Evolutionary conservation across 305 asterid genomes (phyloP).

Genomic region (Fraxinus nigra): DNA sequence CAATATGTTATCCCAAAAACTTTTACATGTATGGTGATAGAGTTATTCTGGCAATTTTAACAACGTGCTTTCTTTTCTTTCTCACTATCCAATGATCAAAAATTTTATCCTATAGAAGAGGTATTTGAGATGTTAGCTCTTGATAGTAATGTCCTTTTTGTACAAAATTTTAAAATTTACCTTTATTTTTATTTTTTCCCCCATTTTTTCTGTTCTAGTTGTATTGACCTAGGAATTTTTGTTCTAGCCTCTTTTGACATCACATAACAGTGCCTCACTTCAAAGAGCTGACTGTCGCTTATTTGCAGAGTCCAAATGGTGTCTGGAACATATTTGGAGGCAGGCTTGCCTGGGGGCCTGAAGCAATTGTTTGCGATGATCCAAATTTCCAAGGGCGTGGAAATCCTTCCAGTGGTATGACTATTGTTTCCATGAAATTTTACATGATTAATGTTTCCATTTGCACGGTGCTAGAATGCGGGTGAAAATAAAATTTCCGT

Average conservation of each 20-base stretch:
- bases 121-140: background rate
- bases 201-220: background rate
- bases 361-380: slow-evolving; percentile 51
- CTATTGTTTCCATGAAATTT: background rate
- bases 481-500: background rate
- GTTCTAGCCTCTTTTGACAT: background rate
- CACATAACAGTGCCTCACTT: background rate
- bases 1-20: background rate
- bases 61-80: background rate
- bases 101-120: background rate
- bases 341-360: slow-evolving; percentile 48
- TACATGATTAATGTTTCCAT: background rate
- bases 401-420: slow-evolving; percentile 44
- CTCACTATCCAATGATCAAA: background rate
- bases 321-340: slow-evolving; percentile 52
- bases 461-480: background rate
- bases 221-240: background rate
- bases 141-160: background rate
- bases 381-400: slow-evolving; percentile 52
- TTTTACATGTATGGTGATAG: background rate
- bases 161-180: background rate
- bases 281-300: background rate
- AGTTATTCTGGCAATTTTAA: background rate
- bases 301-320: slow-evolving; percentile 38
- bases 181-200: background rate